A percentile compares a stretch with the other conserved stretches of the same genome.
Evolutionary conservation across 495 filamentous ascomycete genomes (phyloP).

Genomic region (Hamigera avellanea): DNA sequence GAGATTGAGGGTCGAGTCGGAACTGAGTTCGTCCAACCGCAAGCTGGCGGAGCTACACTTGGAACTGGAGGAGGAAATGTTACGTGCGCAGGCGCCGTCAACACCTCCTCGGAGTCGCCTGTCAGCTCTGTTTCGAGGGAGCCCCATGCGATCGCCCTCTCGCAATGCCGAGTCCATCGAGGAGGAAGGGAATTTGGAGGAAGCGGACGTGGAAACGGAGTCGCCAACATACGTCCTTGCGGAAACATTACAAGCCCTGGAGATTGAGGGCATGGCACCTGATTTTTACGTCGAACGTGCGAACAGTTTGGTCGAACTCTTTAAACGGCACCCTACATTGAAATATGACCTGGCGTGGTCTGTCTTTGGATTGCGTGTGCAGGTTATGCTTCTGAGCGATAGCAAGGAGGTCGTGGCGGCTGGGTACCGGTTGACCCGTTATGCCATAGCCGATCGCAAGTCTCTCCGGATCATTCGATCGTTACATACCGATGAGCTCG

Average conservation of each 20-base stretch:
- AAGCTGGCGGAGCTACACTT: constrained; percentile 74
- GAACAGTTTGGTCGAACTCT: constrained; percentile 83
- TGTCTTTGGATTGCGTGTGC: constrained; percentile 82
- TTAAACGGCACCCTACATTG: constrained; percentile 82
- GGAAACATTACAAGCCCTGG: constrained; percentile 78
- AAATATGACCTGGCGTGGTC: constrained; percentile 96
- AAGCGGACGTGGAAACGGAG: constrained; percentile 58
- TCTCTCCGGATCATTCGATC: constrained; percentile 80
- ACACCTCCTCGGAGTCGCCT: constrained; percentile 58
- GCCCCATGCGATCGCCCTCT: constrained; percentile 52
- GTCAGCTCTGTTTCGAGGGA: constrained; percentile 55
- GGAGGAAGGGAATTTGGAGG: constrained; percentile 30
- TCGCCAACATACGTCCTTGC: constrained; percentile 83
- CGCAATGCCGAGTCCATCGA: constrained; percentile 34
- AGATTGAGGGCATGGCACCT: constrained; percentile 72
- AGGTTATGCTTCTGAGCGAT: constrained; percentile 88
- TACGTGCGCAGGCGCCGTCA: constrained; percentile 50
- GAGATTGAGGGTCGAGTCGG: constrained; percentile 72
- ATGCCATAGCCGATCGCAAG: constrained; percentile 83
- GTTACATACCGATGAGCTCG: constrained; percentile 83
- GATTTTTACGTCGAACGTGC: constrained; percentile 92
- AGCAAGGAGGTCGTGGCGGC: constrained; percentile 93
- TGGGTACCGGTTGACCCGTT: constrained; percentile 83
- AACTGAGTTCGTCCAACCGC: constrained; percentile 81
- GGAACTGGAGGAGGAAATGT: constrained; percentile 65